These are phyloP conservation scores for Linum tenue DNA, from an alignment of 345 rosid species.

Conservation along the genomic window DNA sequence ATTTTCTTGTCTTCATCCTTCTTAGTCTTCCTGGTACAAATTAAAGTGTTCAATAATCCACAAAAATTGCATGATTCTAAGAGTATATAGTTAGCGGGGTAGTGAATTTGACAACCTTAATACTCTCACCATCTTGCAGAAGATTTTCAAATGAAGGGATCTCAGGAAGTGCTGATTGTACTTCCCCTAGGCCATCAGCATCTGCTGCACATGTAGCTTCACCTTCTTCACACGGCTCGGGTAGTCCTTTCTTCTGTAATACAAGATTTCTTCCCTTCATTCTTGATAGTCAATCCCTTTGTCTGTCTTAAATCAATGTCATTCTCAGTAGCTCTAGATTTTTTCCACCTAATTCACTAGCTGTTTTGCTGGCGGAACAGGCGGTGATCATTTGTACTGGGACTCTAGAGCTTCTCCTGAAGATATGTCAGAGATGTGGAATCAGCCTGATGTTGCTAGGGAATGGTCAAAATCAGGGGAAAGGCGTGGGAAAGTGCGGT, in stretches of 20 bases:
- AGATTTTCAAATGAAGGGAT: slow-evolving; percentile 40
- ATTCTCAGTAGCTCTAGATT: neutral
- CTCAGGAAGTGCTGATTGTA: slow-evolving; percentile 20
- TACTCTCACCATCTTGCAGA: slow-evolving; percentile 30
- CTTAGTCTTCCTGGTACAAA: too few relatives aligned
- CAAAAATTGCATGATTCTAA: slow-evolving; percentile 1
- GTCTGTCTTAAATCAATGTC: neutral
- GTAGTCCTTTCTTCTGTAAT: slow-evolving; percentile 16
- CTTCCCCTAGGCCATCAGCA: slow-evolving; percentile 21
- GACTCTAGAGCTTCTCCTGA: slow-evolving; percentile 61
- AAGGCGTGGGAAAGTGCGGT: slow-evolving; percentile 61
- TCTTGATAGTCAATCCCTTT: too few relatives aligned
- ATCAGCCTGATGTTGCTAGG: slow-evolving; percentile 45
- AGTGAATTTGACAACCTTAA: slow-evolving; percentile 10
- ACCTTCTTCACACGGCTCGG: slow-evolving; percentile 28
- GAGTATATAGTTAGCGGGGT: neutral
- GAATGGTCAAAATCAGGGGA: slow-evolving; percentile 80
- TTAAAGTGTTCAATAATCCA: too few relatives aligned
- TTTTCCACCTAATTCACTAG: neutral
- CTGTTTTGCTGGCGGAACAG: slow-evolving; percentile 29
- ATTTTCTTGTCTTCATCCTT: slow-evolving; percentile 1
- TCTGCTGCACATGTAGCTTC: slow-evolving; percentile 2
- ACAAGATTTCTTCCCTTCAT: neutral
- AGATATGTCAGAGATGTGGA: slow-evolving; percentile 89
- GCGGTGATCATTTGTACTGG: slow-evolving; percentile 41